Evolutionary conservation across 164 flowering plant genomes (phyloP).

Genomic region (Chimonanthus salicifolius): DNA sequence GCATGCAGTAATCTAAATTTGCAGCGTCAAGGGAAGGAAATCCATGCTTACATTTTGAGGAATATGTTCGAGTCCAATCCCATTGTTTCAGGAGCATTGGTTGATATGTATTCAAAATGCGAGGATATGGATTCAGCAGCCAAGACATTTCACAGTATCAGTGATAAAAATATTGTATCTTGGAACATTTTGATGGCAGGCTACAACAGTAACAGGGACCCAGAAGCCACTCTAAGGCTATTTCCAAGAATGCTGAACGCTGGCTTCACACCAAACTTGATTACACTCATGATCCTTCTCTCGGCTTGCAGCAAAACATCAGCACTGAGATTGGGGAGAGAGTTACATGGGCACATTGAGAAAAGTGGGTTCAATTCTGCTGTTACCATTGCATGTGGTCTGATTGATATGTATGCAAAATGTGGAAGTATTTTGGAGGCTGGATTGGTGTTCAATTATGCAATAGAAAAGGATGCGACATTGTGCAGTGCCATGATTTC

Average conservation of each 20-base stretch:
- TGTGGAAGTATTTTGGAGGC: slow-evolving; percentile 55
- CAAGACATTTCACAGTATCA: slow-evolving; percentile 28
- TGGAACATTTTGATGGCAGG: slow-evolving; percentile 50
- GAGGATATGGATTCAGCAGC: slow-evolving; percentile 30
- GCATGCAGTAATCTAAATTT: slow-evolving; percentile 36
- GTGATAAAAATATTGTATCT: slow-evolving; percentile 28
- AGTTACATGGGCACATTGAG: slow-evolving; percentile 27
- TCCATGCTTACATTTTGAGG: slow-evolving; percentile 35
- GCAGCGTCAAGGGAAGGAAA: slow-evolving; percentile 32
- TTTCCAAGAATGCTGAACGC: slow-evolving; percentile 28
- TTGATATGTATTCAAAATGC: slow-evolving; percentile 46
- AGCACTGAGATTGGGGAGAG: slow-evolving; percentile 29
- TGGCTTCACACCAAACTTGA: slow-evolving; percentile 29
- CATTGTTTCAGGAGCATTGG: slow-evolving; percentile 32
- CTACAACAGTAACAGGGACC: slow-evolving; percentile 23
- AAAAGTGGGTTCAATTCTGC: slow-evolving; percentile 20
- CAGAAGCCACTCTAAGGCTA: slow-evolving; percentile 22
- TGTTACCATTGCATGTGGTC: slow-evolving; percentile 24
- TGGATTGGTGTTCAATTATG: slow-evolving; percentile 25
- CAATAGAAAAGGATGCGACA: slow-evolving; percentile 22
- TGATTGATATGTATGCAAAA: slow-evolving; percentile 76
- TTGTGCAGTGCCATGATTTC: slow-evolving; percentile 36
- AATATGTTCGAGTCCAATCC: slow-evolving; percentile 25
- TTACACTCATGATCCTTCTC: slow-evolving; percentile 34
- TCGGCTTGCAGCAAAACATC: slow-evolving; percentile 30